Base-by-base conservation (phyloP, 2,329 filamentous ascomycete species). In the Aureobasidium uvarum region DNA sequence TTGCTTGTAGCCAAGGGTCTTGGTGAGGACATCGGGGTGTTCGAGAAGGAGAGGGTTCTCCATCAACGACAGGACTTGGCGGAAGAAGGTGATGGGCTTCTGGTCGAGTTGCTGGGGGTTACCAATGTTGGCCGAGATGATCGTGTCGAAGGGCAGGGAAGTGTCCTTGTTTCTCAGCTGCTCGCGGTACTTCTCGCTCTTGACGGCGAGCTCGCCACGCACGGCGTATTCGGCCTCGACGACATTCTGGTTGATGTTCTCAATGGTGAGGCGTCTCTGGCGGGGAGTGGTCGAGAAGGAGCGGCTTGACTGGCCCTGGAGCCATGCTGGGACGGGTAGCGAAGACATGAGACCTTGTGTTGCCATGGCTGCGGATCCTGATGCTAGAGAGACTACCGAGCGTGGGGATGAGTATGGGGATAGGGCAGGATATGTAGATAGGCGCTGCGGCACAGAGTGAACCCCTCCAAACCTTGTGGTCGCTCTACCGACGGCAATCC, bases 61-160 rank as follows among this genome's bases (percentile, higher is more conserved):
- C 66, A 98, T 80, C 68, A 99, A 78, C 79, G 92, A 96, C 73
- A 95, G 85, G 33, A 99, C 95, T 81, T 99, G 94, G 72, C 95
- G 89, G 86, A 99, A 97, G 84, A 97, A 99, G 71, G 95, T 99
- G 74, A 99, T 94, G 74, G 95, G 95, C 84, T 98, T 96, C 84
- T 99, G 95, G 80, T 97, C 95, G 69, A 99, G 87, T 81, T 99
- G 95, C 80, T 99, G 95, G 4, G 95, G 95, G 82, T 99, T 99
- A 75, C 95, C 95, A 74, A 99, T 99, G 81, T 99, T 99, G 79
- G 95, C 95, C 69, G 91, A 93, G 80, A 99, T 94, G 78, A 99
- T 89, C 67, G 92, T 85, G 72, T 91, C 84, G 78, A 99, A 99
- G 56, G 95, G 94, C 59, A 98, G 83, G 84, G 58, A 62, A 7